Evolutionary conservation across 78 protist genomes (phyloP).

Genomic region (Blattamonas nauphoetae): DNA sequence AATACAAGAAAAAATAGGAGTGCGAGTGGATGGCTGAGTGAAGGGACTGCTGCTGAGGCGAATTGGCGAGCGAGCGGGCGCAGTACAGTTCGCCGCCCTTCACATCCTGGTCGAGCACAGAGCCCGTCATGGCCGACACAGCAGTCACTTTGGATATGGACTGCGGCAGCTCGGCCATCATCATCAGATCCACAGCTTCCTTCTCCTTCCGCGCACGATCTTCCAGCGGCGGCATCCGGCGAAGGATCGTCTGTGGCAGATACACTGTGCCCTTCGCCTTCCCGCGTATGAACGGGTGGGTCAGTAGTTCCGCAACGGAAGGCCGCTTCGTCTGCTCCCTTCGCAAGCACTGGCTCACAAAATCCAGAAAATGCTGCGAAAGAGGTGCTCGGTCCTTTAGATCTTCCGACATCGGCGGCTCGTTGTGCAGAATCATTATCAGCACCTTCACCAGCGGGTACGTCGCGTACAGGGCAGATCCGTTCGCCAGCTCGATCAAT

Average conservation of each 20-base stretch:
- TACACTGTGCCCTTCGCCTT: neutral
- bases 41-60: too few species aligned
- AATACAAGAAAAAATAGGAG: too few species aligned
- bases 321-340: neutral
- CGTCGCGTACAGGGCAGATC: neutral
- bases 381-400: neutral
- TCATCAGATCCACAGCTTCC: too few species aligned
- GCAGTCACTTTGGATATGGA: too few species aligned
- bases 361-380: neutral
- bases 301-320: neutral
- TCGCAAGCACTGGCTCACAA: neutral
- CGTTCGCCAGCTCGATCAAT: neutral
- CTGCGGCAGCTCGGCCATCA: too few species aligned
- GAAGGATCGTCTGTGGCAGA: neutral
- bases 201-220: neutral
- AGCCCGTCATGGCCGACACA: too few species aligned
- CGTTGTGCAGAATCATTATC: neutral
- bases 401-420: neutral
- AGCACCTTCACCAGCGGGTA: slow-evolving; percentile 17
- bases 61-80: too few species aligned
- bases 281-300: neutral
- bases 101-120: too few species aligned
- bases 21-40: too few species aligned
- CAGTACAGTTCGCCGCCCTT: too few species aligned
- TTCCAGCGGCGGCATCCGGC: neutral